Evolutionary conservation across 1,284 basidiomycete genomes (phyloP).

Genomic region (Sphaerobolus stellatus): DNA sequence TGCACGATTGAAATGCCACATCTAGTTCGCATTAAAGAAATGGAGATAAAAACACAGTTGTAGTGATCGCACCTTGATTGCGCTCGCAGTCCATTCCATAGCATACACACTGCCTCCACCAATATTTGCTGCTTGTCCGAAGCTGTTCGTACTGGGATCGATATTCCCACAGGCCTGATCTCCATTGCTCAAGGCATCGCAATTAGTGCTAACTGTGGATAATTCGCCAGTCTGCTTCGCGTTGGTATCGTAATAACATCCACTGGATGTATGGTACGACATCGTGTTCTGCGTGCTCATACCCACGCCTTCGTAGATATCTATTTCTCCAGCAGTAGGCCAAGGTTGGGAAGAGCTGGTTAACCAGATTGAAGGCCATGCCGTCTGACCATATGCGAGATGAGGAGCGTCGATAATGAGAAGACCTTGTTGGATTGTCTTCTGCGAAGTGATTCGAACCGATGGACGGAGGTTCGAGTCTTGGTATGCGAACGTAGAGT

Average conservation of each 20-base stretch:
- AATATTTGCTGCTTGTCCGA: slow-evolving; percentile 19
- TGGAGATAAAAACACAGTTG: not conserved
- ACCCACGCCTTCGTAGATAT: slow-evolving; percentile 41
- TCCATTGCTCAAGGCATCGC: slow-evolving; percentile 5
- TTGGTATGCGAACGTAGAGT: slow-evolving; percentile 1
- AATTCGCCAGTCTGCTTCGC: slow-evolving; percentile 16
- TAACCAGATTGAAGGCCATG: slow-evolving; percentile 15
- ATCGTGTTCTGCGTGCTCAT: slow-evolving; percentile 24
- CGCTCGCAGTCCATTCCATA: slow-evolving; percentile 20
- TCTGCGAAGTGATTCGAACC: not conserved
- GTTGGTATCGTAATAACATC: slow-evolving; percentile 24
- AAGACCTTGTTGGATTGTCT: not conserved
- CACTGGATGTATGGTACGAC: slow-evolving; percentile 31
- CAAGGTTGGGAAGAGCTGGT: slow-evolving; percentile 20
- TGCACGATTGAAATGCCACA: slow-evolving; percentile 21
- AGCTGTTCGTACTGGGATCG: slow-evolving; percentile 11
- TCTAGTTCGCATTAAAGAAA: not conserved
- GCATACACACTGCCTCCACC: slow-evolving; percentile 40
- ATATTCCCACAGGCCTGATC: slow-evolving; percentile 9
- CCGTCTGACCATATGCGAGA: not conserved
- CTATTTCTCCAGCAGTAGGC: slow-evolving; percentile 41
- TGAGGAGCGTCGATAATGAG: slow-evolving; percentile 4
- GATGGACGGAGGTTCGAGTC: not conserved
- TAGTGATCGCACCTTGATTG: slow-evolving; percentile 22
- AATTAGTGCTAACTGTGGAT: slow-evolving; percentile 22